These are phyloP conservation scores for Leishmania martiniquensis DNA, from an alignment of 208 protist species.

Conservation along the genomic window DNA sequence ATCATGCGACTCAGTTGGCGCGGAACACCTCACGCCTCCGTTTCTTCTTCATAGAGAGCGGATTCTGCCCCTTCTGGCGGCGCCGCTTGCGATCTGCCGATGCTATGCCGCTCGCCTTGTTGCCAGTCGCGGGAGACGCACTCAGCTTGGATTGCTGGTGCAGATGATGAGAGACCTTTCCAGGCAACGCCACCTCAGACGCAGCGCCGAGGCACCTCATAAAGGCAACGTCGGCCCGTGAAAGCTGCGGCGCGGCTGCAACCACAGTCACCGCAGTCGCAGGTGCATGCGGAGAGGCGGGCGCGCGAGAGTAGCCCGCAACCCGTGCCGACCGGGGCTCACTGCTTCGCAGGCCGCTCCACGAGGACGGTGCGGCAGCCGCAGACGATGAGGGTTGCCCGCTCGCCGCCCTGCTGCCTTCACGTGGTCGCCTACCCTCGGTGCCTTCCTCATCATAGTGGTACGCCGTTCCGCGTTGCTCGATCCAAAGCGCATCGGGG, in stretches of 20 bases:
- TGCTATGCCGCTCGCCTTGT: neutral
- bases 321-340: neutral
- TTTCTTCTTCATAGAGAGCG: slow-evolving; percentile 87
- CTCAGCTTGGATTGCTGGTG: neutral
- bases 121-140: neutral
- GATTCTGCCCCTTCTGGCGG: slow-evolving; percentile 52
- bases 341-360: neutral
- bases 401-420: neutral
- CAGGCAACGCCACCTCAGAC: slow-evolving; percentile 14
- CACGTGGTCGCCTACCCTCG: neutral
- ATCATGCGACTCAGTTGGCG: slow-evolving; percentile 15
- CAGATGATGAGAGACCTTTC: neutral
- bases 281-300: neutral
- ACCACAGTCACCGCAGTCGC: slow-evolving; percentile 18
- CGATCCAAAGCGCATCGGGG: slow-evolving; percentile 73
- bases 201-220: slow-evolving; percentile 46
- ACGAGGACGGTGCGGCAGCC: neutral
- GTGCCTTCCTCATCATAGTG: slow-evolving; percentile 31
- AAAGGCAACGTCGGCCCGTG: slow-evolving; percentile 59
- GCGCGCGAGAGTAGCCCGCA: neutral
- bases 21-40: slow-evolving; percentile 72
- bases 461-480: slow-evolving; percentile 58
- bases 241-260: slow-evolving; percentile 34
- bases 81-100: slow-evolving; percentile 20
- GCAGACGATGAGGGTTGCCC: neutral